phyloP scores from a whole-genome alignment of 805 yeast genomes.

The Kazachstania psychrophila region DNA sequence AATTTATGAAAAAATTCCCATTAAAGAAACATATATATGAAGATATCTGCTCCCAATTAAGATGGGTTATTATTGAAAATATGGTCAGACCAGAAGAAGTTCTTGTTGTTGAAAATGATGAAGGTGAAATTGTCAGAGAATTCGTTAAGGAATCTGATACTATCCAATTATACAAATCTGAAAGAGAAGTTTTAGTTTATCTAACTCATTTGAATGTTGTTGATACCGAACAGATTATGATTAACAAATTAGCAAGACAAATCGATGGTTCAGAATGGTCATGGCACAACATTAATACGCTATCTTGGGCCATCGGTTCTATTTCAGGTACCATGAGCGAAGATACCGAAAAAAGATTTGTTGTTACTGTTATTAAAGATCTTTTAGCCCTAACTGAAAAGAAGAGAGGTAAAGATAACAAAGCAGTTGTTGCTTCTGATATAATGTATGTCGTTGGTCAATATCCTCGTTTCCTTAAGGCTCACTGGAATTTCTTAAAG shows the following conservation, averaged over 20 bases:
- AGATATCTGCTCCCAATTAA: slow-evolving; percentile 67
- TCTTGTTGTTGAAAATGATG: slow-evolving; percentile 92
- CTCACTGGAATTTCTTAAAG: slow-evolving; percentile 95
- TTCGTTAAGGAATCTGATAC: slow-evolving; percentile 96
- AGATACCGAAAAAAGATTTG: slow-evolving; percentile 89
- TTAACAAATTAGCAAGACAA: slow-evolving; percentile 81
- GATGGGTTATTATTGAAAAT: slow-evolving; percentile 90
- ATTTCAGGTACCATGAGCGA: slow-evolving; percentile 98
- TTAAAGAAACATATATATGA: slow-evolving; percentile 79
- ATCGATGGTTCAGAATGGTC: slow-evolving; percentile 98
- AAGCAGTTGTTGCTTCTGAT: slow-evolving; percentile 98
- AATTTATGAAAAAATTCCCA: slow-evolving; percentile 63
- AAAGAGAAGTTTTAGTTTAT: slow-evolving; percentile 92
- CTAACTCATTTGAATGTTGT: slow-evolving; percentile 90
- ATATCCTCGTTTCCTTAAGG: slow-evolving; percentile 92
- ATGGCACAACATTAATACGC: slow-evolving; percentile 93
- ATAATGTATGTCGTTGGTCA: slow-evolving; percentile 99
- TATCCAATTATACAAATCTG: slow-evolving; percentile 85
- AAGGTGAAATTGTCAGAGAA: slow-evolving; percentile 97
- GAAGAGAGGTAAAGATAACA: slow-evolving; percentile 95
- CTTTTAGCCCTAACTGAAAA: slow-evolving; percentile 84
- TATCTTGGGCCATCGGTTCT: slow-evolving; percentile 99
- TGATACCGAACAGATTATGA: slow-evolving; percentile 91
- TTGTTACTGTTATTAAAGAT: slow-evolving; percentile 89
- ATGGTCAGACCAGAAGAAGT: slow-evolving; percentile 99